A percentile compares a stretch with the other conserved stretches of the same genome.
Evolutionary conservation across 192 early-diverging fungal species (phyloP).

Genomic region (Coemansia sp.): DNA sequence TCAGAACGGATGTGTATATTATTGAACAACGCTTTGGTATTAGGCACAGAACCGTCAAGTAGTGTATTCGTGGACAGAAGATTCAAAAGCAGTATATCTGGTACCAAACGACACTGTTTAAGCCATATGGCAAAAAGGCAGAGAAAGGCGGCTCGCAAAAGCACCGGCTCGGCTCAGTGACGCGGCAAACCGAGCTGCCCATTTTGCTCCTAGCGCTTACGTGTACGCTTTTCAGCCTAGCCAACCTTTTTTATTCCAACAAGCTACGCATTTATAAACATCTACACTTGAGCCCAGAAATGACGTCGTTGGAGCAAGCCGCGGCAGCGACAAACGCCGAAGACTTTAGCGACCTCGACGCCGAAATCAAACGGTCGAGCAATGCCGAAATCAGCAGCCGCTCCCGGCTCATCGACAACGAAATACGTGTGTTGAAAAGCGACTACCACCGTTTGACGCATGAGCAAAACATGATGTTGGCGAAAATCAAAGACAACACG

Average conservation of each 20-base stretch:
- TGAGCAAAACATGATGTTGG: constrained; percentile 85
- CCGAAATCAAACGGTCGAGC: constrained; percentile 83
- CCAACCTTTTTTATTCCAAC: constrained; percentile 5
- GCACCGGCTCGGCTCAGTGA: constrained; percentile 8
- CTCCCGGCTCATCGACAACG: constrained; percentile 90
- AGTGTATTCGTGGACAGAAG: not conserved
- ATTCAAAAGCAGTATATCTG: too few species aligned
- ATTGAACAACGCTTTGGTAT: not conserved
- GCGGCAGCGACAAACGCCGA: constrained; percentile 44
- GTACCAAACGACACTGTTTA: too few species aligned
- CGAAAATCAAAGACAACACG: constrained; percentile 95
- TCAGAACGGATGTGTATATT: not conserved
- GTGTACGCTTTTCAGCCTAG: not conserved
- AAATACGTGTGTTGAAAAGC: constrained; percentile 94
- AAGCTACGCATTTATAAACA: constrained; percentile 46
- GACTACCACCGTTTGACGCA: constrained; percentile 86
- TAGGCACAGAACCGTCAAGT: not conserved
- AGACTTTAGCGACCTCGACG: constrained; percentile 74
- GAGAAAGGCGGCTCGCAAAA: too few species aligned
- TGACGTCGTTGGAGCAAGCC: constrained; percentile 52
- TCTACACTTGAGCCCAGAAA: constrained; percentile 10
- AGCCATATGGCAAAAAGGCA: too few species aligned
- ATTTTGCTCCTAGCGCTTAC: not conserved
- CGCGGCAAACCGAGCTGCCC: constrained; percentile 1
- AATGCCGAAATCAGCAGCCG: constrained; percentile 93